Base-by-base conservation (phyloP, 345 rosid genomes). In the Gossypium bickii region DNA sequence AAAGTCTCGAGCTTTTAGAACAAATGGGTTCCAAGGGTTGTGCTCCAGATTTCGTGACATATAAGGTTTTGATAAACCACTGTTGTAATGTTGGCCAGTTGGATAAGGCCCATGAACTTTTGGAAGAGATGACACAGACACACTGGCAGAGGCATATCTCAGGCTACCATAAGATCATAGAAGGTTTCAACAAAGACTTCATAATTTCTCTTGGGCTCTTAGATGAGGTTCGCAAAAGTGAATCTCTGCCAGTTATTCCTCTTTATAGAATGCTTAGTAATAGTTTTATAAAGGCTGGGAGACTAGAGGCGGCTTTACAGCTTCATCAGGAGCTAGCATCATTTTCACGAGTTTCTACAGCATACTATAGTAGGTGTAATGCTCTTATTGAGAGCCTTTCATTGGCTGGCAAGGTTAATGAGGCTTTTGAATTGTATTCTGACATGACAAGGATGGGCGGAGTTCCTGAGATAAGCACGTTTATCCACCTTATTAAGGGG, bases 101-200 rank as follows among this genome's bases (percentile, higher is more conserved):
- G 74, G 97, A 95, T 62, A 89, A 84, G 75, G 98, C 98, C 67
- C 70, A 78, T 63, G 80, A 77, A 72, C 94, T 95, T 84, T 79
- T 95, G 79, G 89, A 93, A 80, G 99, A 95, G 83, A 93, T 95
- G 99, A 93, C 85, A 78, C 90, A 86, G 80, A 93, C 97, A 38
- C 89, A 91, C 80, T 93, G 99, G 98, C 99, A 98, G 72, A 87
- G 53, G 58, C 89, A 90, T 56, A 52, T 82, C 27, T 83, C 86
- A 65, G 85, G 89, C 65, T 91, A 92, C 76, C 85, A 78, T 64
- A 95, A 91, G 79, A 94, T 95, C 80, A 83, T 93, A 78, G 94
- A 91, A 86, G 96, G 98, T 66, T 95, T 84, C 80, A 93, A 74
- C 80, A 82, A 77, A 60, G 97, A 93, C 72, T 92, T 95, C 75